Conservation (phyloP, 2,329 filamentous ascomycete genomes). For the Ophiognomonia clavigignenti-juglandacearum region DNA sequence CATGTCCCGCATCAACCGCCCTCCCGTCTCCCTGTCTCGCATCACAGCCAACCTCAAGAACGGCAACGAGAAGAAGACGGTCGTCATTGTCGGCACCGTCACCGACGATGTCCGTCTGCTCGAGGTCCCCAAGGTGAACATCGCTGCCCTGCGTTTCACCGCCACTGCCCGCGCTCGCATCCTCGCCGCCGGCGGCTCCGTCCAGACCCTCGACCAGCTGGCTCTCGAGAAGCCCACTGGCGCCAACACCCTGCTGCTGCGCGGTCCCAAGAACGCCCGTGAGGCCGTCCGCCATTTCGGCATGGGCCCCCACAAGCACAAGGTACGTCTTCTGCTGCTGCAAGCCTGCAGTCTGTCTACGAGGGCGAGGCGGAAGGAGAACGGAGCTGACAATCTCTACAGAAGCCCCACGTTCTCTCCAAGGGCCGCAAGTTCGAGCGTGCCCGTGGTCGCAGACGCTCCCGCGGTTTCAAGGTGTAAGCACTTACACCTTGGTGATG, state of each 20-base stretch:
- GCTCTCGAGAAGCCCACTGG: constrained; percentile 92
- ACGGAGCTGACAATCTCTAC: constrained; percentile 28
- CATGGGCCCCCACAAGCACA: constrained; percentile 95
- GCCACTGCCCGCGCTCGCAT: constrained; percentile 93
- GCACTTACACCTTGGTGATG: constrained; percentile 27
- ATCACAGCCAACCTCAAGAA: constrained; percentile 68
- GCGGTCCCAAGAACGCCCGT: constrained; percentile 95
- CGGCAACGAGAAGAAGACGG: constrained; percentile 62
- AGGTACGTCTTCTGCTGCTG: constrained; percentile 68
- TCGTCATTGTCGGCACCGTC: constrained; percentile 91
- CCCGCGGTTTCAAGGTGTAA: constrained; percentile 99
- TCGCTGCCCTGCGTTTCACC: constrained; percentile 96
- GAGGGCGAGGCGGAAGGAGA: neutral
- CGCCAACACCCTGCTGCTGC: constrained; percentile 93
- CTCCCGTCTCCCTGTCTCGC: constrained; percentile 89
- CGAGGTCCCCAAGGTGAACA: constrained; percentile 82
- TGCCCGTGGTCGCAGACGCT: constrained; percentile 97
- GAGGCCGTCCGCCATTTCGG: constrained; percentile 99
- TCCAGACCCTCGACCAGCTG: constrained; percentile 93
- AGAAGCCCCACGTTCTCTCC: constrained; percentile 96
- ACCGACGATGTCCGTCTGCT: constrained; percentile 97
- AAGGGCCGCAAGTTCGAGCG: constrained; percentile 99
- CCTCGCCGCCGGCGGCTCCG: constrained; percentile 87
- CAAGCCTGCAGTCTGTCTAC: constrained; percentile 2
- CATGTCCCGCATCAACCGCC: constrained; percentile 98